Conservation (phyloP, 1,139 yeast species). For the Pichia sp. region DNA sequence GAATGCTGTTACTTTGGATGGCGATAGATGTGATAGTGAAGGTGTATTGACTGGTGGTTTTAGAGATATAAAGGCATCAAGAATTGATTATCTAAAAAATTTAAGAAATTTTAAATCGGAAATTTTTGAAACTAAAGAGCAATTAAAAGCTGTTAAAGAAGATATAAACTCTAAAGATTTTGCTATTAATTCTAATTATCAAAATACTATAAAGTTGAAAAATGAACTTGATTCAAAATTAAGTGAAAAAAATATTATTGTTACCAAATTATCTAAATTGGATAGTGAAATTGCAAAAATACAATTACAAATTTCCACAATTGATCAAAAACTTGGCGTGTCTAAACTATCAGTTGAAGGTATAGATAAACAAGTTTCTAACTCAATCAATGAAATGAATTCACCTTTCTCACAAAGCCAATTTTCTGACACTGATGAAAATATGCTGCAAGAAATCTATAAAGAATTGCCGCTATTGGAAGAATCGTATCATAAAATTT, state of each 20-base stretch:
- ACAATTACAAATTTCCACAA: constrained; percentile 37
- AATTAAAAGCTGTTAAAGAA: constrained; percentile 37
- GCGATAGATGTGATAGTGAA: constrained; percentile 76
- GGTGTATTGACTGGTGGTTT: constrained; percentile 92
- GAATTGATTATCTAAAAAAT: constrained; percentile 62
- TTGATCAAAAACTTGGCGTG: constrained; percentile 29
- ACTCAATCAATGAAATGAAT: constrained; percentile 45
- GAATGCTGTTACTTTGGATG: constrained; percentile 82
- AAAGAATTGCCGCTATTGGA: constrained; percentile 38
- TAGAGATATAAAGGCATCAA: constrained; percentile 59
- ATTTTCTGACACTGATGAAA: constrained; percentile 42
- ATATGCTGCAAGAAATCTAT: constrained; percentile 37
- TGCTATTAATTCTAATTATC: constrained; percentile 40
- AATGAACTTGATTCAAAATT: constrained; percentile 36
- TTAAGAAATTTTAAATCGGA: constrained; percentile 47
- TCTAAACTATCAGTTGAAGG: constrained; percentile 23
- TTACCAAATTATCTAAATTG: constrained; percentile 37
- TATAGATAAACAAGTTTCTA: constrained; percentile 31
- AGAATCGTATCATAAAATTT: constrained; percentile 36
- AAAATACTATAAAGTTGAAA: constrained; percentile 37
- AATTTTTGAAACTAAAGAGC: constrained; percentile 33
- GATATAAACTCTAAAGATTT: constrained; percentile 42
- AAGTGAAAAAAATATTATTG: constrained; percentile 40
- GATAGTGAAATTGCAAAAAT: constrained; percentile 37
- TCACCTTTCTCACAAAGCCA: constrained; percentile 47